Conservation (phyloP, 2,329 filamentous ascomycete species). For the Hymenoscyphus albidus region DNA sequence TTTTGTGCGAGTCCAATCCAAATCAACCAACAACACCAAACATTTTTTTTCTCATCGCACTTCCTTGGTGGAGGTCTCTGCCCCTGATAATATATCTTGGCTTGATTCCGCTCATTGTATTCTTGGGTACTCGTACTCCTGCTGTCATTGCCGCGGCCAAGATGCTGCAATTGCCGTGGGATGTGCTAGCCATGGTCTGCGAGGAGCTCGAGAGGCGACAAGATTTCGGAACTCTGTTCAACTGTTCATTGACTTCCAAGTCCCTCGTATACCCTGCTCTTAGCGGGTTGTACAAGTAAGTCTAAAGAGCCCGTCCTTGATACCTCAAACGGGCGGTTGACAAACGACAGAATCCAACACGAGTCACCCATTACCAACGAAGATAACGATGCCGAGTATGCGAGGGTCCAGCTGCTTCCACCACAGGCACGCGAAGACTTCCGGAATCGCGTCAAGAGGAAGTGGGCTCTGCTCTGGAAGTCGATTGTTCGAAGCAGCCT, state of each 20-base stretch:
- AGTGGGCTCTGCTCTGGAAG: conserved; percentile 64
- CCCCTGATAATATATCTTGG: background rate
- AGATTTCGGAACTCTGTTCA: conserved; percentile 59
- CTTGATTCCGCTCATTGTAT: background rate
- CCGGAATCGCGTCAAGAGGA: conserved; percentile 33
- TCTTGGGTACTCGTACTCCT: background rate
- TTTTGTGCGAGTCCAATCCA: conserved; percentile 7
- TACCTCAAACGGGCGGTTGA: conserved; percentile 21
- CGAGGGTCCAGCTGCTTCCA: conserved; percentile 18
- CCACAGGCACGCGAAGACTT: conserved; percentile 19
- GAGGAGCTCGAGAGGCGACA: conserved; percentile 51
- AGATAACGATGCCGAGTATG: conserved; percentile 39
- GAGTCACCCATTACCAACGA: conserved; percentile 42
- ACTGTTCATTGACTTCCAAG: conserved; percentile 52
- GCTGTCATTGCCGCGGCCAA: conserved; percentile 11
- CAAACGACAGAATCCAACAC: conserved; percentile 43
- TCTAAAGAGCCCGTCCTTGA: conserved; percentile 6
- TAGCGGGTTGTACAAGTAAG: conserved; percentile 59
- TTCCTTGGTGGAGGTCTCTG: background rate
- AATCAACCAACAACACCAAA: conserved; percentile 9
- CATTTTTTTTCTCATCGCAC: background rate
- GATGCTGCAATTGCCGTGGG: conserved; percentile 45
- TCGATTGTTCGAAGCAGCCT: conserved; percentile 64
- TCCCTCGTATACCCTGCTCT: conserved; percentile 56
- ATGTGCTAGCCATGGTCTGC: conserved; percentile 59